These are phyloP conservation scores for Sporothrix schenckii DNA, from an alignment of 2,329 filamentous ascomycete genomes.

Conservation along the genomic window DNA sequence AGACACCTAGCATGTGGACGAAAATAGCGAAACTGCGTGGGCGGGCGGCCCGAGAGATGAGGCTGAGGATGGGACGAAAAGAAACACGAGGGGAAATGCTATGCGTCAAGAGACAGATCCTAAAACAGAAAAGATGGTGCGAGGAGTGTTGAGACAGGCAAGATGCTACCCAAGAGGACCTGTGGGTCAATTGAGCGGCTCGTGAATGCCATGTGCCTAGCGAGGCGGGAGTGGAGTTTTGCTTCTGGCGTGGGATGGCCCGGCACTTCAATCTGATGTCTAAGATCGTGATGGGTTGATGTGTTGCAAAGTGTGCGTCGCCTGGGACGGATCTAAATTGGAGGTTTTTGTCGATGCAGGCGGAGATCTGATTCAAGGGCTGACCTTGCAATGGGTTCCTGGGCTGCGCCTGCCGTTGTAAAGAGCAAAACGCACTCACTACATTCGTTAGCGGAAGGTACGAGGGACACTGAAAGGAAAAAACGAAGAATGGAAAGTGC, in stretches of 20 bases:
- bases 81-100: neutral
- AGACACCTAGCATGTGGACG: neutral
- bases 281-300: constrained; percentile 7
- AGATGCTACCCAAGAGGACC: neutral
- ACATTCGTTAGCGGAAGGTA: neutral
- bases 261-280: constrained; percentile 6
- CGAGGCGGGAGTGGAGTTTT: neutral
- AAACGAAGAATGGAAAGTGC: neutral
- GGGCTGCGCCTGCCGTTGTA: constrained; percentile 10
- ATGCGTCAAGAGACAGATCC: neutral
- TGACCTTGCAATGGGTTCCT: no score
- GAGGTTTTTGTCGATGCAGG: constrained; percentile 2
- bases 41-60: neutral
- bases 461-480: neutral
- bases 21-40: neutral
- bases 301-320: neutral
- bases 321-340: neutral
- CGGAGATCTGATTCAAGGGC: constrained; percentile 18
- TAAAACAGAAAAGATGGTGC: constrained; percentile 1
- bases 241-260: neutral
- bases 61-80: neutral
- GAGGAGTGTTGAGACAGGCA: constrained; percentile 20
- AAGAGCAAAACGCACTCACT: neutral
- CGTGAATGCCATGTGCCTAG: neutral
- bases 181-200: neutral